Percentiles rank a stretch among this genome's conserved stretches.
These are phyloP conservation scores for Giardia muris DNA, from an alignment of 208 protist species.

Conservation along the genomic window DNA sequence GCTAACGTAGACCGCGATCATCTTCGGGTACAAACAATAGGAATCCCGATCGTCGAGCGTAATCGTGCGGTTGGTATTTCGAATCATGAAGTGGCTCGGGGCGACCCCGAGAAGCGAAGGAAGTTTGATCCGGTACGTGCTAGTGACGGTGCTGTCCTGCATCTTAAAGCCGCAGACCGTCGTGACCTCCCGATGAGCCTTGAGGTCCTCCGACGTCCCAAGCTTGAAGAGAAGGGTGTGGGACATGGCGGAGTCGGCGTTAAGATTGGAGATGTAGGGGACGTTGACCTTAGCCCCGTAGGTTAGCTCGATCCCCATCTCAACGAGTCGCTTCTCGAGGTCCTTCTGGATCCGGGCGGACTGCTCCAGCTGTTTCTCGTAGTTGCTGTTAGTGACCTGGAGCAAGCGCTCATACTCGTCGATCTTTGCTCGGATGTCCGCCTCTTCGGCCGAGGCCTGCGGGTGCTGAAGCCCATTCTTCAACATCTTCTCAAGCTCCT, in stretches of 20 bases:
- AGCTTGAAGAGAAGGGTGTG: neutral
- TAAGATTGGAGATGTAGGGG: neutral
- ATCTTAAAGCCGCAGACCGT: neutral
- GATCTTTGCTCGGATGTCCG: neutral
- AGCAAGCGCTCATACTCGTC: neutral
- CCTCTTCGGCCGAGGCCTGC: neutral
- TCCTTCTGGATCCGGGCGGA: neutral
- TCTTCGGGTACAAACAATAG: constrained; percentile 1
- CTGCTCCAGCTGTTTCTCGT: neutral
- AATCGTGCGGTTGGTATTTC: neutral
- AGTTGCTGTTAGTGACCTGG: neutral
- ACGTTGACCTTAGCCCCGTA: neutral
- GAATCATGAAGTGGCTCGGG: neutral
- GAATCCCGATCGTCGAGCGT: neutral
- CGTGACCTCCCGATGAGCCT: neutral
- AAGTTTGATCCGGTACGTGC: neutral
- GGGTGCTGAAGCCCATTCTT: neutral
- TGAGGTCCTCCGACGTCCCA: neutral
- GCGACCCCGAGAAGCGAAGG: neutral
- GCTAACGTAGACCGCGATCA: neutral
- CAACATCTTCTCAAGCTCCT: neutral
- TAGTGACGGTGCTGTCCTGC: neutral
- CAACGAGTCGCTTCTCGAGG: neutral
- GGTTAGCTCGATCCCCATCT: neutral
- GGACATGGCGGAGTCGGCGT: neutral